phyloP scores from a whole-genome alignment of 495 filamentous ascomycete species.

The Emericellopsis terricola region DNA sequence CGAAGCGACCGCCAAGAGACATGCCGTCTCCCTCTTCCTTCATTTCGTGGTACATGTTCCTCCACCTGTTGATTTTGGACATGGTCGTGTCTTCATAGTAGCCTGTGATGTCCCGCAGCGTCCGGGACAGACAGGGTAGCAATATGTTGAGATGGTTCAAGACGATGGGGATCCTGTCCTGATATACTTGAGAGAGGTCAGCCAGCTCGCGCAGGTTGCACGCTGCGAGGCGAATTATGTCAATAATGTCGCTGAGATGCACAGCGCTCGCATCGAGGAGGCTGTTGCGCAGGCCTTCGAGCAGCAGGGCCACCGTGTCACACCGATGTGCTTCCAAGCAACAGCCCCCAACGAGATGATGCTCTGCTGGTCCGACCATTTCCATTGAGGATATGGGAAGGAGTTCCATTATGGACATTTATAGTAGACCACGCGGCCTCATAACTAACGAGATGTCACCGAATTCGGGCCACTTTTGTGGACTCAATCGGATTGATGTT shows the following conservation, averaged over 20 bases:
- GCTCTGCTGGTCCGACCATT: constrained; percentile 6
- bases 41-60: constrained; percentile 34
- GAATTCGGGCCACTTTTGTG: no score
- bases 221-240: constrained; percentile 21
- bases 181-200: constrained; percentile 30
- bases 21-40: constrained; percentile 27
- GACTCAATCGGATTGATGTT: no score
- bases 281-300: constrained; percentile 21
- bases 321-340: constrained; percentile 26
- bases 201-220: constrained; percentile 30
- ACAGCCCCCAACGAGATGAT: constrained; percentile 24
- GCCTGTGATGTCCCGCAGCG: constrained; percentile 29
- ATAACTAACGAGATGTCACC: no score
- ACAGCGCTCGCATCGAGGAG: constrained; percentile 21
- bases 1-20: constrained; percentile 29
- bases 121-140: constrained; percentile 28
- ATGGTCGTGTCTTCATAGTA: constrained; percentile 30
- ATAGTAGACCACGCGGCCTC: no score
- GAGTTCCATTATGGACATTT: no score
- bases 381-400: neutral
- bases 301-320: constrained; percentile 16
- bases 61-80: constrained; percentile 27
- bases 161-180: constrained; percentile 24
- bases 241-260: constrained; percentile 22
- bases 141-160: constrained; percentile 32